Evolutionary conservation across 2,329 filamentous ascomycete genomes (phyloP).

Genomic region (Gnomoniopsis smithogilvyi): DNA sequence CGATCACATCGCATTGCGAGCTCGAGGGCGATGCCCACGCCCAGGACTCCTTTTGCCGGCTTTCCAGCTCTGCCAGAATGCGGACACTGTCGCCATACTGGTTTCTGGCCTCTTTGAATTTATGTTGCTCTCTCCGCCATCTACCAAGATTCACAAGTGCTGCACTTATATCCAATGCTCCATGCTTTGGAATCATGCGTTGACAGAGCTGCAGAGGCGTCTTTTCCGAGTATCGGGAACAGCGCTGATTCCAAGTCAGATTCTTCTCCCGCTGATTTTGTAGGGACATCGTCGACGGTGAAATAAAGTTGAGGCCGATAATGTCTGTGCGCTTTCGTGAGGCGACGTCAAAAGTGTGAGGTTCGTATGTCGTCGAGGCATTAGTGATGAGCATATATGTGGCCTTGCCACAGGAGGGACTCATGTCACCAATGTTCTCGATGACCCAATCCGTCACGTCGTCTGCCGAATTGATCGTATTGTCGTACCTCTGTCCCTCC

Average conservation of each 20-base stretch:
- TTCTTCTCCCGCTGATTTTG: background rate
- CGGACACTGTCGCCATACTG: background rate
- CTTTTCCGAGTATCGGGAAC: background rate
- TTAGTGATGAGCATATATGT: background rate
- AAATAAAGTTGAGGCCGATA: background rate
- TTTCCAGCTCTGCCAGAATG: background rate
- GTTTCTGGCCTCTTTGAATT: background rate
- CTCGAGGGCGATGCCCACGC: background rate
- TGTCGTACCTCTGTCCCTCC: background rate
- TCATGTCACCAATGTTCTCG: background rate
- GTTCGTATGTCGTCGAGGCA: background rate
- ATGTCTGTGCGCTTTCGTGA: background rate
- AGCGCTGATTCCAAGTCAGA: background rate
- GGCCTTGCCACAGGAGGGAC: background rate
- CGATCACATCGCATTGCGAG: background rate
- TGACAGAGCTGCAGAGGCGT: background rate
- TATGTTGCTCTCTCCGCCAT: background rate
- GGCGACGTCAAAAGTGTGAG: background rate
- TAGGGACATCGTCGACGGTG: background rate
- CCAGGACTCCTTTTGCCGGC: background rate
- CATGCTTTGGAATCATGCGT: background rate
- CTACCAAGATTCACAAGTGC: background rate
- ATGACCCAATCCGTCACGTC: conserved; percentile 5
- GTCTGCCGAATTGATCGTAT: background rate
- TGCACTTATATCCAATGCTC: background rate